Base-by-base conservation (phyloP, 2,329 filamentous ascomycete species). In the Knufia petricola region DNA sequence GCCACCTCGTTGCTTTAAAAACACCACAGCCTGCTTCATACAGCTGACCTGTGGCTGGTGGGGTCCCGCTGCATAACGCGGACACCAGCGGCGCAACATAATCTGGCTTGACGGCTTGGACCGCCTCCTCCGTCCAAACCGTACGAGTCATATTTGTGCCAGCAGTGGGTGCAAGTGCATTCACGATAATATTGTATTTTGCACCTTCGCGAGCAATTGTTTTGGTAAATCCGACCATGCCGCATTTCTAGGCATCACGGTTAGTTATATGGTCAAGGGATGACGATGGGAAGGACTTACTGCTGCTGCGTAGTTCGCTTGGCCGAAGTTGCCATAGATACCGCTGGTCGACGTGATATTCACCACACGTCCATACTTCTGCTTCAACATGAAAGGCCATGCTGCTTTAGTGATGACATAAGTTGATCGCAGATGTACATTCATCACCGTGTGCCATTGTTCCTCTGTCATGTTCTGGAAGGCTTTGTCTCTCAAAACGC, bases 271-370 rank as follows among this genome's bases (percentile, higher is more conserved):
- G 39, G 9, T 46, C n/a, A n/a, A n/a, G n/a, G n/a, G n/a, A n/a
- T n/a, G n/a, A n/a, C n/a, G n/a, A n/a, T n/a, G n/a, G n/a, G n/a
- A n/a, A n/a, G 1, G 24, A 75, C 81, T 72, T 76, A 85, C 82
- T 51, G 86, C 86, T 51, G 90, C 86, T 53, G 92, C 79, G 67
- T 96, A 96, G 76, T 96, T 96, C 61, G 90, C 87, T 71, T 96
- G 92, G 55, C 92, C 92, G 65, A 96, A 96, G 78, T 95, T 96
- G 59, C 92, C 92, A 66, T 96, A 96, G 67, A 96, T 94, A 69
- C 92, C 92, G 59, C 85, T 92, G 40, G 90, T 95, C 28, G 87
- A 94, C 32, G 92, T 90, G 44, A 92, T 96, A 76, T 98, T 98
- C 63, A 98, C 76, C 53, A 98, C 81, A 61, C 92, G 87, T 57